phyloP scores from a whole-genome alignment of 495 filamentous ascomycete species.

The Aspergillus sclerotiicarbonarius region DNA sequence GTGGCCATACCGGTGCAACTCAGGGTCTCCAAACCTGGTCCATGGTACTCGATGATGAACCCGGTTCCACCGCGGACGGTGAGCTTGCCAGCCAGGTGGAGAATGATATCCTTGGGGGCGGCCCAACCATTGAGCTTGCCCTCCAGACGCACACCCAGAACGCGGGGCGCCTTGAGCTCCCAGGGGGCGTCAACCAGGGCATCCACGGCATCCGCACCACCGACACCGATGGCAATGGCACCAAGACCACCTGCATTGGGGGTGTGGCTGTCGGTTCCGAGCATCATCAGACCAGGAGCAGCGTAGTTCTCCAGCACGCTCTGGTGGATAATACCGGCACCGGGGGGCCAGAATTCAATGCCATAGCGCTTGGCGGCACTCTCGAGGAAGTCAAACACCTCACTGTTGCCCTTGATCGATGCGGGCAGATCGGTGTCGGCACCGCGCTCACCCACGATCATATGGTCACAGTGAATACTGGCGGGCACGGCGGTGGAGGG shows the following conservation, averaged over 20 bases:
- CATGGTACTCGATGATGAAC: constrained; percentile 90
- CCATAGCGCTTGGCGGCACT: constrained; percentile 94
- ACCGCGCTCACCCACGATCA: constrained; percentile 90
- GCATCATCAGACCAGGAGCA: constrained; percentile 96
- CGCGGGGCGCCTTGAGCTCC: constrained; percentile 91
- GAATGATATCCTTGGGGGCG: constrained; percentile 90
- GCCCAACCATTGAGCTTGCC: constrained; percentile 88
- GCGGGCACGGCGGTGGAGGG: constrained; percentile 92
- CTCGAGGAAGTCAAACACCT: constrained; percentile 97
- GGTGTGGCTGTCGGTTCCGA: constrained; percentile 98
- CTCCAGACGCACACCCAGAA: constrained; percentile 82
- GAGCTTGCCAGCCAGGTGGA: constrained; percentile 82
- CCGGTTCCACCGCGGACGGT: constrained; percentile 95
- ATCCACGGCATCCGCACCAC: constrained; percentile 96
- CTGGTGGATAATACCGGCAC: constrained; percentile 99
- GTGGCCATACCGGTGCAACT: constrained; percentile 94
- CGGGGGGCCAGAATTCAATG: constrained; percentile 98
- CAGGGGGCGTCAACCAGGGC: constrained; percentile 94
- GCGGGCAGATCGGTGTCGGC: constrained; percentile 83
- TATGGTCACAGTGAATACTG: constrained; percentile 97
- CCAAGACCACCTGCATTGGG: constrained; percentile 93
- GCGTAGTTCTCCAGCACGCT: constrained; percentile 98
- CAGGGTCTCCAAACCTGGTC: constrained; percentile 82
- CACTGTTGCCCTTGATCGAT: constrained; percentile 88
- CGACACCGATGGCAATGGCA: constrained; percentile 95